These are phyloP conservation scores for Starmerella ratchasimensis DNA, from an alignment of 805 yeast species.

Conservation along the genomic window DNA sequence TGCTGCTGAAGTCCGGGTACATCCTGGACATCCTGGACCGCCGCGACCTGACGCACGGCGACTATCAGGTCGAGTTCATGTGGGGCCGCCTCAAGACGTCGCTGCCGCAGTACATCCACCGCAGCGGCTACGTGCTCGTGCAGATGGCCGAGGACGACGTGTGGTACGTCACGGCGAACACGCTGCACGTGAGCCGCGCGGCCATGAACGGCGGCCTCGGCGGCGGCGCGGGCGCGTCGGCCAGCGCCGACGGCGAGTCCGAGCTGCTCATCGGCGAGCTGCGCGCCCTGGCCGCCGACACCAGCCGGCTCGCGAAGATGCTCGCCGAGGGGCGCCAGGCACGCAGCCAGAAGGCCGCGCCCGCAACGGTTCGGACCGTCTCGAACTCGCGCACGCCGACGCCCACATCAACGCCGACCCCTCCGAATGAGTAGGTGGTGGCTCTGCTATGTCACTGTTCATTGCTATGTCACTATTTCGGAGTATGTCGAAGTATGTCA, in stretches of 20 bases:
- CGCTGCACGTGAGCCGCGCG: constrained; percentile 57
- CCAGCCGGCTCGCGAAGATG: constrained; percentile 3
- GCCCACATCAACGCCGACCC: no score
- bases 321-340: constrained; percentile 8
- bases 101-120: constrained; percentile 79
- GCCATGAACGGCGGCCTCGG: constrained; percentile 15
- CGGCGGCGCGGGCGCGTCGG: constrained; percentile 12
- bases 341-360: no score
- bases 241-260: constrained; percentile 13
- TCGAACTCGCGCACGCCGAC: no score
- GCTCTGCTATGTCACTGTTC: no score
- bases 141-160: constrained; percentile 71
- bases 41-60: constrained; percentile 47
- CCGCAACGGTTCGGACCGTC: no score
- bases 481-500: neutral
- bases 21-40: constrained; percentile 41
- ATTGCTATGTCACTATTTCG: neutral
- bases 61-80: constrained; percentile 61
- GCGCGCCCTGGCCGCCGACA: constrained; percentile 4
- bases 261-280: constrained; percentile 10
- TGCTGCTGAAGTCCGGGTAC: constrained; percentile 59
- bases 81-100: constrained; percentile 47
- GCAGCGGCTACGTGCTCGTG: constrained; percentile 77
- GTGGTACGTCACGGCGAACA: constrained; percentile 73
- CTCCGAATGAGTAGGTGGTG: no score